Conservation (phyloP, 768 basidiomycete species). For the Arthromyces matolae region DNA sequence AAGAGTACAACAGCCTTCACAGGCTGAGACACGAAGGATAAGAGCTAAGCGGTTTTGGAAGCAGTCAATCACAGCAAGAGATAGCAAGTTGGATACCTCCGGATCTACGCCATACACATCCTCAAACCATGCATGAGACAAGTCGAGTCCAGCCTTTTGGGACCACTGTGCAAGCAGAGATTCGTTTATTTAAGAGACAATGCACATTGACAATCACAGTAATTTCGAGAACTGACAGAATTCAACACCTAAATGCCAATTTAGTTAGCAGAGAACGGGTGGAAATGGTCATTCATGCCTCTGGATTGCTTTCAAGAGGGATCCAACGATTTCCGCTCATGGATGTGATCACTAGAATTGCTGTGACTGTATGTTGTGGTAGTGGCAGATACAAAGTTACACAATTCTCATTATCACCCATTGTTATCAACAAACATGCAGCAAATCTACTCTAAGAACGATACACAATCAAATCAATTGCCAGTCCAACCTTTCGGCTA, state of each 20-base stretch:
- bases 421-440: too few relatives aligned
- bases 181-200: conserved; percentile 1
- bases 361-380: neutral
- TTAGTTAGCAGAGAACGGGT: neutral
- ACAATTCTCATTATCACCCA: too few relatives aligned
- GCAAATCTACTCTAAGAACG: neutral
- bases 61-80: neutral
- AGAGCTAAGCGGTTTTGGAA: conserved; percentile 44
- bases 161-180: conserved; percentile 53
- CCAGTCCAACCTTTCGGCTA: conserved; percentile 20
- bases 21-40: conserved; percentile 64
- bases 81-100: conserved; percentile 42
- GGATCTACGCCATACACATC: conserved; percentile 75
- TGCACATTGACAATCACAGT: neutral
- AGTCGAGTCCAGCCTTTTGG: conserved; percentile 57
- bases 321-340: conserved; percentile 57
- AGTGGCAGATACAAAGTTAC: neutral
- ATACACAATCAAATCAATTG: conserved; percentile 3
- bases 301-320: conserved; percentile 75
- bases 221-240: conserved; percentile 39
- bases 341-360: conserved; percentile 1
- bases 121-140: conserved; percentile 47
- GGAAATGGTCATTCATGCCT: conserved; percentile 19
- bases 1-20: conserved; percentile 83
- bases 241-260: conserved; percentile 41